phyloP scores from a whole-genome alignment of 1,284 basidiomycete species.

The Spongiforma sp. region DNA sequence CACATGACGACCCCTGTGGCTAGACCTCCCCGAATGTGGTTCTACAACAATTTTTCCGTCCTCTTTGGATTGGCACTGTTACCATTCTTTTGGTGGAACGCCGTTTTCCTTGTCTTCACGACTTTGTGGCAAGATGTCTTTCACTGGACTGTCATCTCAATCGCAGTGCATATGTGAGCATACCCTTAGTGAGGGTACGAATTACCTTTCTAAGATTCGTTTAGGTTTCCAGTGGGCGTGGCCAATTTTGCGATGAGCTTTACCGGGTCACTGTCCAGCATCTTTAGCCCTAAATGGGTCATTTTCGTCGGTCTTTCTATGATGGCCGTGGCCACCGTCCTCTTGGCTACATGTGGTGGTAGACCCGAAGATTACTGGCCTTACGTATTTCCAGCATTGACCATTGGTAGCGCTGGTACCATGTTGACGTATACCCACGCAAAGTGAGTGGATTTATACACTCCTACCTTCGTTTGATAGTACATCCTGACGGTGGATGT shows the following conservation, averaged over 20 bases:
- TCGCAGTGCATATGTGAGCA: slow-evolving; percentile 40
- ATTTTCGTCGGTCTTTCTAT: slow-evolving; percentile 47
- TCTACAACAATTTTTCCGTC: slow-evolving; percentile 45
- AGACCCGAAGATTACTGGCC: slow-evolving; percentile 49
- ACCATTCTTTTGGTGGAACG: slow-evolving; percentile 46
- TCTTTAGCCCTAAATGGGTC: slow-evolving; percentile 48
- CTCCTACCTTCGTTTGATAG: not conserved
- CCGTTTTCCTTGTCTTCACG: slow-evolving; percentile 35
- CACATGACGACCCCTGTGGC: not conserved
- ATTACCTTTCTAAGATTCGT: slow-evolving; percentile 8
- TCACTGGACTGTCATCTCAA: slow-evolving; percentile 39
- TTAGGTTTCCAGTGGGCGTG: slow-evolving; percentile 50
- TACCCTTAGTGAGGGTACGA: not conserved
- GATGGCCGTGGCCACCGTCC: slow-evolving; percentile 44
- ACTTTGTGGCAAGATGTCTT: slow-evolving; percentile 44
- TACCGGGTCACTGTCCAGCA: slow-evolving; percentile 44
- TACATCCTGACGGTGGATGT: not conserved
- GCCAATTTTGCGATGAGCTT: slow-evolving; percentile 43
- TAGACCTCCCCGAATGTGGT: slow-evolving; percentile 47
- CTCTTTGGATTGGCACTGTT: slow-evolving; percentile 43
- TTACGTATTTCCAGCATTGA: slow-evolving; percentile 54
- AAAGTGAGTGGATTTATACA: slow-evolving; percentile 37
- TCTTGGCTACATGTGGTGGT: slow-evolving; percentile 48
- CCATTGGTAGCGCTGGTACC: slow-evolving; percentile 48
- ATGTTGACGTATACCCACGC: slow-evolving; percentile 40